phyloP scores from a whole-genome alignment of 129 eudicot genomes.

The Scalesia atractyloides region DNA sequence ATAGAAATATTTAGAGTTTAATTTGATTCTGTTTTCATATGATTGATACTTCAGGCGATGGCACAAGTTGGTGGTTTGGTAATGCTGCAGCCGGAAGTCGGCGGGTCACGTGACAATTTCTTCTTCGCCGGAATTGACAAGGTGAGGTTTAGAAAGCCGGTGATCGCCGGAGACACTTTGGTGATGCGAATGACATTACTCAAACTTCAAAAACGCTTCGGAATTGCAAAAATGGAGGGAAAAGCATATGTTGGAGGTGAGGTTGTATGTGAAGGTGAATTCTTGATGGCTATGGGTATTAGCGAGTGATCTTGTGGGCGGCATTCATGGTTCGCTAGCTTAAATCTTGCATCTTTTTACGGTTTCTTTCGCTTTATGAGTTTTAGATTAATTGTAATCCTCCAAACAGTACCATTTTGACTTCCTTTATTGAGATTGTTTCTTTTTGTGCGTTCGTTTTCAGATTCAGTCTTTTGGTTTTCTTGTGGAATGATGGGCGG shows the following conservation, averaged over 20 bases:
- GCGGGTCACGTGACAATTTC: slow-evolving; percentile 75
- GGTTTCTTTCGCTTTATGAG: neutral
- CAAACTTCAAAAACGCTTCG: slow-evolving; percentile 84
- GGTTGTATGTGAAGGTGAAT: slow-evolving; percentile 83
- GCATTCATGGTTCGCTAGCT: slow-evolving; percentile 7
- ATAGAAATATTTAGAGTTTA: neutral
- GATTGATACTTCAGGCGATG: slow-evolving; percentile 56
- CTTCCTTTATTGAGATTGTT: slow-evolving; percentile 1
- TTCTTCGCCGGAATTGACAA: slow-evolving; percentile 93
- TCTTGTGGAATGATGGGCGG: neutral
- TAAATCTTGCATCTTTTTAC: slow-evolving; percentile 23
- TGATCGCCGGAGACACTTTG: slow-evolving; percentile 82
- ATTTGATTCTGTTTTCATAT: neutral
- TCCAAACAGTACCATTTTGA: slow-evolving; percentile 3
- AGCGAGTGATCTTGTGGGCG: slow-evolving; percentile 26
- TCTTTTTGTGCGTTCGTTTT: neutral
- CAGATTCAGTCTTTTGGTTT: slow-evolving; percentile 1
- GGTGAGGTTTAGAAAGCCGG: slow-evolving; percentile 83
- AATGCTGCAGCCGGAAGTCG: slow-evolving; percentile 83
- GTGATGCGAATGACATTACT: slow-evolving; percentile 78
- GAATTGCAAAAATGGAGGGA: slow-evolving; percentile 85
- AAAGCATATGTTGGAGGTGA: slow-evolving; percentile 92
- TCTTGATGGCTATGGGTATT: slow-evolving; percentile 80
- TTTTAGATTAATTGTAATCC: slow-evolving; percentile 10
- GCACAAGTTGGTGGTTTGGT: slow-evolving; percentile 91